Base-by-base conservation (phyloP, 2,329 filamentous ascomycete genomes). In the Diplocarpon rosae region DNA sequence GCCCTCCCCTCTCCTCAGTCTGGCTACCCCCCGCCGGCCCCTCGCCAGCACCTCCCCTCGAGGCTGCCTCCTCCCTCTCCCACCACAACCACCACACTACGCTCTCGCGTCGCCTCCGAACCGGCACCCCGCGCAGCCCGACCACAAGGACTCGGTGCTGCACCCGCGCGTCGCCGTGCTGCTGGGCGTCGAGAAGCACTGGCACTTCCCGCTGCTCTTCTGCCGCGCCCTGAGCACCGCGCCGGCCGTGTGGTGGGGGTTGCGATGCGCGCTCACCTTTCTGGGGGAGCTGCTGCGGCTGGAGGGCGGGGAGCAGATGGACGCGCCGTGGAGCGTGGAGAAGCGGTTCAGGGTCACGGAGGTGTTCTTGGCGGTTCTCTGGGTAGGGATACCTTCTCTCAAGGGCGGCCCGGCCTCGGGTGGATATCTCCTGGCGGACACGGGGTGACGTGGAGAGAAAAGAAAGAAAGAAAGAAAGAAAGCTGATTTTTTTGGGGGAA, bases 121-220 rank as follows among this genome's bases (percentile, higher is more conserved):
- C 30, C 51, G 52, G 7, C 52, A 56, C 40, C 54, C 54, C 27
- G 50, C 52, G 4, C 46, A 49, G 27, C 51, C 58, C 5, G 55
- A 59, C 31, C 48, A 52, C 28, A 52, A 51, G 27, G 41, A 48
- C 24, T 57, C 73, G 13, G 67, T 80, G 42, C 70, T 87, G 35
- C 83, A 88, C 58, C 85, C 85, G 11, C 83, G 84, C 45, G 78
- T 90, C 45, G 85, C 85, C 51, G 83, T 88, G 55, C 75, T 86
- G 28, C 72, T 90, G 37, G 84, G 85, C 41, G 76, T 92, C 13
- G 78, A 82, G 43, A 71, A 71, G 50, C 71, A 71, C 50, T 90
- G 84, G 80, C 80, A 89, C 61, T 69, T 83, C 34, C 80, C 81
- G 46, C 72, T 90, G 43, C 77, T 87, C 51, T 68, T 81, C 50